These are phyloP conservation scores for Ceratocystis cacaofunesta DNA, from an alignment of 2,329 filamentous ascomycete species.

Conservation along the genomic window DNA sequence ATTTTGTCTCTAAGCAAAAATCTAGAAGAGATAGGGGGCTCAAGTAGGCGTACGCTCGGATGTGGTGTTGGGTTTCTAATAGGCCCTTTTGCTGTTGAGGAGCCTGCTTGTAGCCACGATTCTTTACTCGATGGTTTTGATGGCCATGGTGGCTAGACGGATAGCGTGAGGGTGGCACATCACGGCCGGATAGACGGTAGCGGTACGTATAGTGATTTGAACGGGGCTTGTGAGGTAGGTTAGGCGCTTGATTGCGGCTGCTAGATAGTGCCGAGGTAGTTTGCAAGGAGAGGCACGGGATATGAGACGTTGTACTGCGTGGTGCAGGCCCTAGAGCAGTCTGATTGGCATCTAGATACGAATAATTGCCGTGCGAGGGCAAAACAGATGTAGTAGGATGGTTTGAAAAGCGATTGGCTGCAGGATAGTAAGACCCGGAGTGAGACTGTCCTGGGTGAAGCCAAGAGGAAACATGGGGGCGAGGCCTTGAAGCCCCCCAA, in stretches of 20 bases:
- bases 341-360: background rate
- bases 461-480: too few relatives aligned
- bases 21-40: background rate
- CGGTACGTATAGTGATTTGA: background rate
- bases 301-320: background rate
- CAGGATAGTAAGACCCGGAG: background rate
- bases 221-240: background rate
- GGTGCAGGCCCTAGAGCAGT: background rate
- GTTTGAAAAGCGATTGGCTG: background rate
- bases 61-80: background rate
- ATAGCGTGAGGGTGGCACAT: background rate
- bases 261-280: background rate
- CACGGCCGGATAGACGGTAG: background rate
- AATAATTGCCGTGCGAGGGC: background rate
- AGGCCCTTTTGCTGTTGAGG: background rate
- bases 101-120: background rate
- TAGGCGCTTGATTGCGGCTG: background rate
- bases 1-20: background rate
- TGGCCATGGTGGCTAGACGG: background rate
- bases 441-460: background rate
- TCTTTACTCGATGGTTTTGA: background rate
- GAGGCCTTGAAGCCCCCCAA: too few relatives aligned
- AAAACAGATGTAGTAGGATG: background rate
- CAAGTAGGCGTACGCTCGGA: background rate
- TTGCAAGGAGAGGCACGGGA: background rate